Percentiles rank a stretch among this genome's conserved stretches.
phyloP scores from a whole-genome alignment of 1,284 basidiomycete species.

The Ustilago curta region DNA sequence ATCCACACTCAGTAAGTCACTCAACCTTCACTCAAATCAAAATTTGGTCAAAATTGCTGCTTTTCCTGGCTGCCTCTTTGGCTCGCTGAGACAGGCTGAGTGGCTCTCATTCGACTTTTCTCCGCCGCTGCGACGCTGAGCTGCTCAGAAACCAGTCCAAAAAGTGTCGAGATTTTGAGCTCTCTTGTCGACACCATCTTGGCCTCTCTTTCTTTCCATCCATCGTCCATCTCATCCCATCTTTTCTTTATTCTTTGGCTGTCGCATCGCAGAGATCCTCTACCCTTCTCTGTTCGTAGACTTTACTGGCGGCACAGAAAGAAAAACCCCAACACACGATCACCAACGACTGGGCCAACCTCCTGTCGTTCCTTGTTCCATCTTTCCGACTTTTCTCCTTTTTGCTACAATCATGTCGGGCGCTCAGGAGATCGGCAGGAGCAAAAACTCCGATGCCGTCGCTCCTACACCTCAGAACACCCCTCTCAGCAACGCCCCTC shows the following conservation, averaged over 20 bases:
- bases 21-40: conserved; percentile 6
- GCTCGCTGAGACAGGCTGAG: conserved; percentile 3
- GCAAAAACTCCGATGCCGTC: conserved; percentile 63
- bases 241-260: conserved; percentile 1
- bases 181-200: not conserved
- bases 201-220: not conserved
- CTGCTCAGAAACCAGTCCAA: not conserved
- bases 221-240: conserved; percentile 4
- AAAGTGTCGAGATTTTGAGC: conserved; percentile 54
- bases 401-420: conserved; percentile 38
- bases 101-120: not conserved
- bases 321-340: not conserved
- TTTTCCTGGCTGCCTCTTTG: not conserved
- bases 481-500: conserved; percentile 78
- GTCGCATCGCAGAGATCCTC: conserved; percentile 9
- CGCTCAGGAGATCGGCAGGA: conserved; percentile 56
- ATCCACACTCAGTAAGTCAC: too few species aligned
- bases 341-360: conserved; percentile 2
- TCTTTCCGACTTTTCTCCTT: not conserved
- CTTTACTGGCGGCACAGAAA: too few species aligned
- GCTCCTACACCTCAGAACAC: conserved; percentile 87
- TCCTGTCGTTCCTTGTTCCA: not conserved
- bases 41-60: conserved; percentile 6
- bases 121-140: too few species aligned
- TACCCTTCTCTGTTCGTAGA: not conserved